phyloP scores from a whole-genome alignment of 108 stramenopile species.

The Discostella pseudostelligera region DNA sequence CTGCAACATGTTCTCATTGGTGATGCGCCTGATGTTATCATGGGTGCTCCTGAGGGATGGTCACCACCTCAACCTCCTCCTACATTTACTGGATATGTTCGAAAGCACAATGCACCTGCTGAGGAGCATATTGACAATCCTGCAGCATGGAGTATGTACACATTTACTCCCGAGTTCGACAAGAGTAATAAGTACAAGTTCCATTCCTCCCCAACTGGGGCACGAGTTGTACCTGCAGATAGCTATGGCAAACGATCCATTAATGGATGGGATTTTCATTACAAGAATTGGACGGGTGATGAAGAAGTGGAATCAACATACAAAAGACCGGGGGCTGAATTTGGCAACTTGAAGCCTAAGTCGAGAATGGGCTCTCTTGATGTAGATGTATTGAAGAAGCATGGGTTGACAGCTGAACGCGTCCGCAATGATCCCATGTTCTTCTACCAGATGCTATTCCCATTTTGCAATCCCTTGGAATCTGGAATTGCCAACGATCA shows the following conservation, averaged over 20 bases:
- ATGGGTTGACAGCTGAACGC: neutral
- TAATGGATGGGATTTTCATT: constrained; percentile 12
- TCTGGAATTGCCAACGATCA: neutral
- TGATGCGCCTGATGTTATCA: too few relatives aligned
- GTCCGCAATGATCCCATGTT: neutral
- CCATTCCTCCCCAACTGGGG: neutral
- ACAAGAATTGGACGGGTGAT: neutral
- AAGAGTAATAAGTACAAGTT: neutral
- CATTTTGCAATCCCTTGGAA: neutral
- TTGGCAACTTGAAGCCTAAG: neutral
- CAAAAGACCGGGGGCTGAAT: neutral
- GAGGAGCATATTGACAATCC: constrained; percentile 5
- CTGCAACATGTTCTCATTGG: too few relatives aligned
- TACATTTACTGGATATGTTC: neutral
- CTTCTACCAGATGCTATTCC: neutral
- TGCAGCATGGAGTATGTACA: constrained; percentile 4
- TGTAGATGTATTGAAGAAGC: constrained; percentile 5
- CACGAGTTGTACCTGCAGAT: neutral
- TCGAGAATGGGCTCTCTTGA: constrained; percentile 1
- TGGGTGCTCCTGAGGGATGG: constrained; percentile 1
- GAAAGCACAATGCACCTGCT: neutral
- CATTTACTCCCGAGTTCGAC: neutral
- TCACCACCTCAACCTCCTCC: neutral
- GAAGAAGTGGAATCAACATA: neutral
- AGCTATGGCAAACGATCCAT: neutral